Conservation (phyloP, 2,329 filamentous ascomycete genomes). For the Xylariomycetidae sp. region DNA sequence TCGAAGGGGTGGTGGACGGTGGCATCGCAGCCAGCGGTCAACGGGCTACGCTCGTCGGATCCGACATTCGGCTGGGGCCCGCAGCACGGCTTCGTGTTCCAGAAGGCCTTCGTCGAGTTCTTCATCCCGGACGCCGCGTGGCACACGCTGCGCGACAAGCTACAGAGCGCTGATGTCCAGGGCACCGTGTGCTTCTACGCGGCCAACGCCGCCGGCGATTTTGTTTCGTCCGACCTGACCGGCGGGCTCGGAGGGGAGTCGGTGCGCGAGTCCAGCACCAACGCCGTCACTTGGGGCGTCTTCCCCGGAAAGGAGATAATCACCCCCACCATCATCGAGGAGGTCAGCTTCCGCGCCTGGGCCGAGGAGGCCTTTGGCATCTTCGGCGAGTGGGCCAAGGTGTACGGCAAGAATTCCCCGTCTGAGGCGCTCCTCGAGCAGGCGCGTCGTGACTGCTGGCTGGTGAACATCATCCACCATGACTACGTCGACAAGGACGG, state of each 20-base stretch:
- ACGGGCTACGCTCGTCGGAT: conserved; percentile 72
- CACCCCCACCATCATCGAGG: conserved; percentile 93
- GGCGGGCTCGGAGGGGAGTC: conserved; percentile 27
- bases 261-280: conserved; percentile 55
- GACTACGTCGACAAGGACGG: conserved; percentile 65
- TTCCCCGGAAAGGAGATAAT: conserved; percentile 95
- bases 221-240: conserved; percentile 60
- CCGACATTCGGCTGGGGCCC: conserved; percentile 90
- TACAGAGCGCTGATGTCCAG: conserved; percentile 52
- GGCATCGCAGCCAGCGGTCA: conserved; percentile 89
- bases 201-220: conserved; percentile 70
- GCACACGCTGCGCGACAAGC: conserved; percentile 55
- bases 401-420: conserved; percentile 70
- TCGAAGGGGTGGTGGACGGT: conserved; percentile 89
- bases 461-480: conserved; percentile 88
- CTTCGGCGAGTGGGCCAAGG: conserved; percentile 87
- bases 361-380: conserved; percentile 93
- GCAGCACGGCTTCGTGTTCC: conserved; percentile 87
- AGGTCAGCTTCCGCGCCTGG: conserved; percentile 91
- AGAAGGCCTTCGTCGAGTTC: conserved; percentile 97
- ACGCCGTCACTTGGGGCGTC: conserved; percentile 94
- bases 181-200: conserved; percentile 83
- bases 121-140: conserved; percentile 77
- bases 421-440: conserved; percentile 66
- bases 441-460: conserved; percentile 66